A percentile compares a stretch with the other conserved stretches of the same genome.
Conservation (phyloP, 768 basidiomycete genomes). For the Amanita subjunquillea region DNA sequence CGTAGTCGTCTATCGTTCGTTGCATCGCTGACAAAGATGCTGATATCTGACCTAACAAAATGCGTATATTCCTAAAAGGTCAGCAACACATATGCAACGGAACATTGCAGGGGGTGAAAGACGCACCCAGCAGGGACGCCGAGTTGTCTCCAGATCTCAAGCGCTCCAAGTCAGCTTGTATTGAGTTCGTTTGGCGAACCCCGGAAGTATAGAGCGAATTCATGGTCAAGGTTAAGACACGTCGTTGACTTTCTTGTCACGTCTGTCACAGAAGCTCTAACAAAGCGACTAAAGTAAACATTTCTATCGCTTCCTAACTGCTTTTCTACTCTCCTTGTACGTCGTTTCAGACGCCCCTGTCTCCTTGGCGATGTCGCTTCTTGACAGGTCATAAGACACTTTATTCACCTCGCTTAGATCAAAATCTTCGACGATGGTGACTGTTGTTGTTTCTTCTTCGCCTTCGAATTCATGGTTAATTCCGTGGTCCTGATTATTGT, state of each 20-base stretch:
- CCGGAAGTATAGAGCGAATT: slow-evolving; percentile 93
- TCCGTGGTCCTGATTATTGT: slow-evolving; percentile 22
- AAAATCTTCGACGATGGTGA: slow-evolving; percentile 89
- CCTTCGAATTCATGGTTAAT: slow-evolving; percentile 69
- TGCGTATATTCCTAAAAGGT: slow-evolving; percentile 7
- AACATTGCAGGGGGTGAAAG: neutral
- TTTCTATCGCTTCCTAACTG: slow-evolving; percentile 6
- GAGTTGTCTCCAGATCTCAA: slow-evolving; percentile 75
- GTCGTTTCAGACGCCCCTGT: too few species aligned
- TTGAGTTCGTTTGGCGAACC: slow-evolving; percentile 81
- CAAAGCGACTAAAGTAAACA: too few species aligned
- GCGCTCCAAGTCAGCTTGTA: slow-evolving; percentile 79
- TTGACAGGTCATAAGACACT: neutral
- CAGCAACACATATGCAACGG: slow-evolving; percentile 5
- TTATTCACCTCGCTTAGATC: slow-evolving; percentile 34
- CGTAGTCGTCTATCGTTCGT: slow-evolving; percentile 93
- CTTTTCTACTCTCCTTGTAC: slow-evolving; percentile 10
- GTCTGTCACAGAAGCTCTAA: neutral
- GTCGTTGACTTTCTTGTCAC: neutral
- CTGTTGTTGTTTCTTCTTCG: slow-evolving; percentile 79
- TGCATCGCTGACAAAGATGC: slow-evolving; percentile 95
- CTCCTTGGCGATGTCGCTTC: neutral
- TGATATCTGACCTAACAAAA: slow-evolving; percentile 82
- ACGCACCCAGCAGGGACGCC: slow-evolving; percentile 68
- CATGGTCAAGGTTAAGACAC: slow-evolving; percentile 34